Base-by-base conservation (phyloP, 768 basidiomycete genomes). In the Collybiopsis confluens region DNA sequence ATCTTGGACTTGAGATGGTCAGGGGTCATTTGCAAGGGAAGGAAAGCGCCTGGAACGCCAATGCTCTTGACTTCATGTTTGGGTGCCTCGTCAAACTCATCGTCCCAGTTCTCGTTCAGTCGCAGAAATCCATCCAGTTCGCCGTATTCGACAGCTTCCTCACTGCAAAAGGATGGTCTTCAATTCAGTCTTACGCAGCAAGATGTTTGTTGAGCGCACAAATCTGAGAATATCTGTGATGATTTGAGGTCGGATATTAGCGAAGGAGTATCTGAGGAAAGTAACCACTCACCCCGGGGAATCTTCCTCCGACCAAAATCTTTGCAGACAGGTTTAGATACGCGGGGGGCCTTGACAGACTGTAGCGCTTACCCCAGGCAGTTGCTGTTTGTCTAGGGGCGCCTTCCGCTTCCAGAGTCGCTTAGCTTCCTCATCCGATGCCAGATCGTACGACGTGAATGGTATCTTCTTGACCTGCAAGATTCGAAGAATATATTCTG, bases 391-490 rank as follows among this genome's bases (percentile, higher is more conserved):
- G 65, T 83, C 92, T 61, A 65, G 61, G 35, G 91, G 91, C 1
- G 86, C 88, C 65, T 86, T 93, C 59, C 92, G 77, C 66, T 77
- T 86, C 91, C 91, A 93, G 21, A 91, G 67, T 26, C 73, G 68
- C 38, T 56, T 56, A 4, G 56, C 53, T 70, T 69, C 65, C 62
- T 87, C 86, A 63, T 93, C 90, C 3, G 87, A 90, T 26, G 91
- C 91, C 36, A 93, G 77, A 68, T 93, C 91, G 63, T 90, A 93
- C 9, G 88, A 86, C 1, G 73, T 83, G 70, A 86, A 93, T 6
- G 82, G 76, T 47, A 92, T 88, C 73, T 88, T 92, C 80, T 90
- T 90, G 65, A 86, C 83, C 52, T 93, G 91, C 49, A 93, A 73
- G 51, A 86, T 88, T 46, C 91, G 83, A 52, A 93, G 66, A 40